Percentiles rank a stretch among this genome's conserved stretches.
Conservation (phyloP, 768 basidiomycete genomes). For the Mycena maculata region DNA sequence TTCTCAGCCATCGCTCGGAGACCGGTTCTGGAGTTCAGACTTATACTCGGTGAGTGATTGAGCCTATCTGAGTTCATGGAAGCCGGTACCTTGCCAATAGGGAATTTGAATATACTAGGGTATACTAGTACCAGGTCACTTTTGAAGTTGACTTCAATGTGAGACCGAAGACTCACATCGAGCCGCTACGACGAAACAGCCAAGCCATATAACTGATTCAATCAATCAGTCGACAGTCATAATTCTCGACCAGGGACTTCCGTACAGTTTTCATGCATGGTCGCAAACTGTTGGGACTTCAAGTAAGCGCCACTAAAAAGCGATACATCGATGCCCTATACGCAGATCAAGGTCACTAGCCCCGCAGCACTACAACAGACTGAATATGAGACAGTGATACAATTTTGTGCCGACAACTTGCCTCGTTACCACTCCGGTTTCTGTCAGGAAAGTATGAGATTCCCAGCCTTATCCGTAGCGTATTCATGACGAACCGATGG, state of each 20-base stretch:
- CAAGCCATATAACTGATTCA: constrained; percentile 11
- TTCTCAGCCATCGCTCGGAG: background rate
- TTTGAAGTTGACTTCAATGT: background rate
- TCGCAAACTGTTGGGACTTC: background rate
- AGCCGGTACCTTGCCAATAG: constrained; percentile 1
- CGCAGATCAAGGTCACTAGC: constrained; percentile 4
- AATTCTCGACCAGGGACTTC: no score
- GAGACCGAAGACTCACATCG: constrained; percentile 4
- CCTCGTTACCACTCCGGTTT: constrained; percentile 19
- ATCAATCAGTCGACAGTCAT: background rate
- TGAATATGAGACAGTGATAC: background rate
- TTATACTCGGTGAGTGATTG: background rate
- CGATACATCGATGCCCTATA: background rate
- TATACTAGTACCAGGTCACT: background rate
- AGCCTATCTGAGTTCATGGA: background rate
- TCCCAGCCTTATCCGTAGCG: no score
- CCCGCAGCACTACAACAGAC: constrained; percentile 2
- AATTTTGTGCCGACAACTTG: background rate
- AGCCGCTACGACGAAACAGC: constrained; percentile 4
- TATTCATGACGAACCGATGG: constrained; percentile 8
- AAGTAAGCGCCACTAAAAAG: background rate
- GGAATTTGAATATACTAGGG: constrained; percentile 17
- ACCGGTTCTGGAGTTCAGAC: constrained; percentile 15
- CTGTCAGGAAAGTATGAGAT: background rate
- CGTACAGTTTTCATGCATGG: constrained; percentile 14